Evolutionary conservation across 176 grass and related monocot genomes (phyloP).

Genomic region (Carex kokanica): DNA sequence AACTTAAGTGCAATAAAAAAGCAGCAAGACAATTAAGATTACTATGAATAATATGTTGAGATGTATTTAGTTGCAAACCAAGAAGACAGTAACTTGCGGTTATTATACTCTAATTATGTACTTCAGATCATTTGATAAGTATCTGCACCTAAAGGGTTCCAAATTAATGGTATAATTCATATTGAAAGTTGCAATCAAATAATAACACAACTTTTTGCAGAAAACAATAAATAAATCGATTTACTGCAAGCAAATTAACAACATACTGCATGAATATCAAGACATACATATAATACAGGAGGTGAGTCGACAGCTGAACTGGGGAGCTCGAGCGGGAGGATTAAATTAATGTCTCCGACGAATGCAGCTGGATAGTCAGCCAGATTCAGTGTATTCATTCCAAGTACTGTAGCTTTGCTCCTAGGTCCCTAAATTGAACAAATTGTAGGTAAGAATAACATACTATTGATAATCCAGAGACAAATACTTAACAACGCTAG

Average conservation of each 20-base stretch:
- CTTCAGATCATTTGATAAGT: not conserved
- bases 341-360: conserved; percentile 62
- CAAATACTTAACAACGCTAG: conserved; percentile 16
- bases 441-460: not conserved
- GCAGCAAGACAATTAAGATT: not conserved
- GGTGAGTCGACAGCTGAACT: conserved; percentile 36
- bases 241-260: conserved; percentile 10
- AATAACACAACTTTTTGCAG: not conserved
- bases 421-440: conserved; percentile 48
- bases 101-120: not conserved
- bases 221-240: conserved; percentile 4
- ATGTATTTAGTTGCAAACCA: not conserved
- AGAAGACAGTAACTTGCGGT: not conserved
- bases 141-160: not conserved
- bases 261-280: conserved; percentile 17
- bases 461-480: conserved; percentile 2
- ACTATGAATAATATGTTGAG: not conserved
- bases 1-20: not conserved
- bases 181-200: conserved; percentile 6
- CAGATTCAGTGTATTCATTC: conserved; percentile 63
- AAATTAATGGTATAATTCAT: not conserved
- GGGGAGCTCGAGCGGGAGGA: conserved; percentile 50
- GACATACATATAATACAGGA: conserved; percentile 80
- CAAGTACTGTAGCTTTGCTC: conserved; percentile 62
- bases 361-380: conserved; percentile 54